phyloP scores from a whole-genome alignment of 257 asterid genomes.

The Forsythia viridissima region DNA sequence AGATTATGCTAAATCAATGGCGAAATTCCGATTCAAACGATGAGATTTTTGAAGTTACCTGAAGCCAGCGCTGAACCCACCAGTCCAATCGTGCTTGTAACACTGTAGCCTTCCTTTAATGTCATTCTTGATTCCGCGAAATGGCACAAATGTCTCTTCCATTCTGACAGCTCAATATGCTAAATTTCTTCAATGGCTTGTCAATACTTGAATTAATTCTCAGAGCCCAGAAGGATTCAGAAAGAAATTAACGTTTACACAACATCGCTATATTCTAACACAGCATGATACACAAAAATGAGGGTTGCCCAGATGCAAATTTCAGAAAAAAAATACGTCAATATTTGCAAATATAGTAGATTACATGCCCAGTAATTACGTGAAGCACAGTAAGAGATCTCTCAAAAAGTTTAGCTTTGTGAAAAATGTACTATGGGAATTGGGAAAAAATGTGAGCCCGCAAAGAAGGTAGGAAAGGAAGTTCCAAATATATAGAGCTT shows the following conservation, averaged over 20 bases:
- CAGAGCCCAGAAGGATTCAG: conserved; percentile 12
- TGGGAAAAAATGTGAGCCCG: conserved; percentile 30
- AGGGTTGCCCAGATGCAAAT: conserved; percentile 11
- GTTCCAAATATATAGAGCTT: conserved; percentile 40
- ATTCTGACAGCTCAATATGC: conserved; percentile 24
- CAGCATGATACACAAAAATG: neutral
- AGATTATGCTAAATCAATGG: neutral
- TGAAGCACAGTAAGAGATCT: neutral
- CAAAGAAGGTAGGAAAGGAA: conserved; percentile 28
- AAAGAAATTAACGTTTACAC: conserved; percentile 4
- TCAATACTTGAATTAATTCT: neutral
- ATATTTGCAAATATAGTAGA: conserved; percentile 9
- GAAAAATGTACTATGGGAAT: neutral
- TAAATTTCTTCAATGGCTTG: neutral
- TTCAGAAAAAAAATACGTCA: neutral
- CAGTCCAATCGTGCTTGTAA: conserved; percentile 83
- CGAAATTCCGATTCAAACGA: neutral
- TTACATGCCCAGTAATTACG: neutral
- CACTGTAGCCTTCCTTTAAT: conserved; percentile 64
- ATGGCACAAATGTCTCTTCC: conserved; percentile 85
- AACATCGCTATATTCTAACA: conserved; percentile 1
- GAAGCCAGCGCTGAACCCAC: conserved; percentile 80
- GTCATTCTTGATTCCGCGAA: conserved; percentile 84
- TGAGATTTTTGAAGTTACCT: conserved; percentile 37
- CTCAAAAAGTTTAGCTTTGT: conserved; percentile 11